A percentile compares a stretch with the other conserved stretches of the same genome.
Evolutionary conservation across 2,329 filamentous ascomycete genomes (phyloP).

Genomic region (Xylogone sp.): DNA sequence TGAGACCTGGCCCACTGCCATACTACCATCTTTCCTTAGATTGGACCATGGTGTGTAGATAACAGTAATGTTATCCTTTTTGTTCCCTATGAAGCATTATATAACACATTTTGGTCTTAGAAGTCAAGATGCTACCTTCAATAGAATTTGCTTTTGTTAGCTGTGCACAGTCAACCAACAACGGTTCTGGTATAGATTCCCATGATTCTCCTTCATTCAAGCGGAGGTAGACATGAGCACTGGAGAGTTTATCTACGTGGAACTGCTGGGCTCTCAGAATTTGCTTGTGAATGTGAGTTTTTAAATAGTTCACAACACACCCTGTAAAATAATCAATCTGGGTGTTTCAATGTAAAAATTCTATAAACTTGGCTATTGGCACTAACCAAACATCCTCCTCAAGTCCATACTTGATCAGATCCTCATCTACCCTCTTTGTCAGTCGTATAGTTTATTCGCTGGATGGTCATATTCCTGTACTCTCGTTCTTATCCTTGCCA

Average conservation of each 20-base stretch:
- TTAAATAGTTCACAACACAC: neutral
- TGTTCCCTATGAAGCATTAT: constrained; percentile 64
- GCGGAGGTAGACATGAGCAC: constrained; percentile 92
- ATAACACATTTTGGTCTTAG: constrained; percentile 4
- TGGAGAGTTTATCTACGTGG: constrained; percentile 95
- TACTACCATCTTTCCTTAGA: constrained; percentile 89
- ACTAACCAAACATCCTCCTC: constrained; percentile 90
- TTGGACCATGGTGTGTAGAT: constrained; percentile 99
- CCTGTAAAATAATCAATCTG: neutral
- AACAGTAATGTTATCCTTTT: constrained; percentile 94
- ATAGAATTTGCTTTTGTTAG: constrained; percentile 98
- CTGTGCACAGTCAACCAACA: constrained; percentile 88
- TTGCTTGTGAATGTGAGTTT: constrained; percentile 3
- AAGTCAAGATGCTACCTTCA: constrained; percentile 57
- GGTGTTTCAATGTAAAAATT: neutral
- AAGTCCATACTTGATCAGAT: constrained; percentile 90
- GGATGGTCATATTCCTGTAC: constrained; percentile 42
- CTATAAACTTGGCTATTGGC: constrained; percentile 4
- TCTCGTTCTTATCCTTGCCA: constrained; percentile 98
- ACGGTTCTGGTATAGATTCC: constrained; percentile 72
- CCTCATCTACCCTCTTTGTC: constrained; percentile 67
- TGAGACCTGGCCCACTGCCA: constrained; percentile 91
- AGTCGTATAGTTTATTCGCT: constrained; percentile 6
- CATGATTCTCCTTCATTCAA: constrained; percentile 75
- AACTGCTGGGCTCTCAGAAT: constrained; percentile 55